Evolutionary conservation across 2,329 filamentous ascomycete species (phyloP).

Genomic region (Xylaria sp.): DNA sequence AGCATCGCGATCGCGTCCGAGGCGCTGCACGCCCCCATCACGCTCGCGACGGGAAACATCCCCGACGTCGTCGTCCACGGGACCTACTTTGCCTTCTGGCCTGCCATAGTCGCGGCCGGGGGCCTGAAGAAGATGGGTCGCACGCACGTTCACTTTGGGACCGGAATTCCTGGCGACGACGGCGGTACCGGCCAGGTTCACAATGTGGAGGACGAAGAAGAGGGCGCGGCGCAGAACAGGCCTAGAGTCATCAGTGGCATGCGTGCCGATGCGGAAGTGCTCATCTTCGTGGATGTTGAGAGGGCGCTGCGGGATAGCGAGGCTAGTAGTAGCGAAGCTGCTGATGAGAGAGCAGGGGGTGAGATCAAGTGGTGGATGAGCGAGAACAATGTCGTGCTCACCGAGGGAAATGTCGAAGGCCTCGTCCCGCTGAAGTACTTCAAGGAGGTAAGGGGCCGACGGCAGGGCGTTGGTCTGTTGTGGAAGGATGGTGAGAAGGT

Average conservation of each 20-base stretch:
- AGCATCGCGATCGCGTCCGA: slow-evolving; percentile 80
- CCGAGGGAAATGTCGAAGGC: slow-evolving; percentile 67
- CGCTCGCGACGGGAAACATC: slow-evolving; percentile 64
- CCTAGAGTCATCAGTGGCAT: slow-evolving; percentile 78
- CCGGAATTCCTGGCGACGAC: slow-evolving; percentile 68
- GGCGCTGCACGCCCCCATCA: slow-evolving; percentile 75
- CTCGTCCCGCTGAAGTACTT: slow-evolving; percentile 75
- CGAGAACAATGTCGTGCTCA: slow-evolving; percentile 80
- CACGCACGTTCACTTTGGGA: slow-evolving; percentile 91
- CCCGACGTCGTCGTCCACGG: slow-evolving; percentile 82
- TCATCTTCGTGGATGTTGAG: slow-evolving; percentile 80
- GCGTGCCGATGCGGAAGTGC: slow-evolving; percentile 77
- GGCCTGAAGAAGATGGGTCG: slow-evolving; percentile 83
- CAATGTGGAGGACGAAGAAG: slow-evolving; percentile 27
- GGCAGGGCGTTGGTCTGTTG: slow-evolving; percentile 69
- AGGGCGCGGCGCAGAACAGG: not conserved
- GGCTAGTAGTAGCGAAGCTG: not conserved
- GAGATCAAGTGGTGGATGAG: slow-evolving; percentile 79
- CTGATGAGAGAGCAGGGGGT: slow-evolving; percentile 42
- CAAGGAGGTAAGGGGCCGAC: slow-evolving; percentile 73
- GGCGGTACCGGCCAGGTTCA: slow-evolving; percentile 36
- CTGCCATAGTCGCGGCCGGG: slow-evolving; percentile 76
- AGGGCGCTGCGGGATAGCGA: slow-evolving; percentile 66
- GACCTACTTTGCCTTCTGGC: slow-evolving; percentile 86
- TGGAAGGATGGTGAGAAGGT: slow-evolving; percentile 76